A percentile compares a stretch with the other conserved stretches of the same genome.
phyloP scores from a whole-genome alignment of 768 basidiomycete genomes.

The Amanita pseudoporphyria region DNA sequence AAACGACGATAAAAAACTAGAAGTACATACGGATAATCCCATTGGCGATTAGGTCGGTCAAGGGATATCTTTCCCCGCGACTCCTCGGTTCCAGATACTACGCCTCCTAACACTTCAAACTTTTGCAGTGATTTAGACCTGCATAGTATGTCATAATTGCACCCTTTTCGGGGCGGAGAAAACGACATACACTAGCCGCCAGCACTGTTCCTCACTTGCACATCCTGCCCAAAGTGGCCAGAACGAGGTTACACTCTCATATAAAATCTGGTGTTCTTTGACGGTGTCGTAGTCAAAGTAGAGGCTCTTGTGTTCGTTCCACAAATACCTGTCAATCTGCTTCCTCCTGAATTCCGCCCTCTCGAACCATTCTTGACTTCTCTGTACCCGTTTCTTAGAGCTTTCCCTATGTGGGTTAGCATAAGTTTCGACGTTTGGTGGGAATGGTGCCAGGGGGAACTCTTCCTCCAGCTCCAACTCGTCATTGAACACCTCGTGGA shows the following conservation, averaged over 20 bases:
- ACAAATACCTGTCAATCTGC: slow-evolving; percentile 89
- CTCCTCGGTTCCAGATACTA: slow-evolving; percentile 95
- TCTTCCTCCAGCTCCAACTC: slow-evolving; percentile 88
- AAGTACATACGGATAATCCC: slow-evolving; percentile 85
- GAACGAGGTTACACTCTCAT: slow-evolving; percentile 94
- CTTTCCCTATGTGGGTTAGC: slow-evolving; percentile 50
- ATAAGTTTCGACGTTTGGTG: slow-evolving; percentile 66
- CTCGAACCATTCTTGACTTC: slow-evolving; percentile 86
- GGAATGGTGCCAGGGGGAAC: slow-evolving; percentile 87
- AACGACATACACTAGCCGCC: slow-evolving; percentile 77
- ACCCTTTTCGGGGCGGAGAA: slow-evolving; percentile 12
- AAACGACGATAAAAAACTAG: slow-evolving; percentile 1
- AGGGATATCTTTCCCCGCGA: slow-evolving; percentile 93
- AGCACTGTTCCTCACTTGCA: slow-evolving; percentile 91
- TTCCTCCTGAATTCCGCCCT: slow-evolving; percentile 77
- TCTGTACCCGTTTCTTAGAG: slow-evolving; percentile 53
- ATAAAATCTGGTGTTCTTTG: slow-evolving; percentile 83
- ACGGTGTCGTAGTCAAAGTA: slow-evolving; percentile 97
- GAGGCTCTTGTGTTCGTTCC: slow-evolving; percentile 91
- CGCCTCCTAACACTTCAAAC: slow-evolving; percentile 92
- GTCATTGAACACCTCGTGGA: slow-evolving; percentile 91
- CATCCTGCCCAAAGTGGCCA: slow-evolving; percentile 98
- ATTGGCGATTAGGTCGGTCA: slow-evolving; percentile 95
- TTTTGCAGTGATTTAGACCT: slow-evolving; percentile 85
- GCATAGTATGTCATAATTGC: slow-evolving; percentile 4